Evolutionary conservation across 306 rosid species (phyloP), one percentile per base, ranked within the genome.

Genomic region (Oemleria cerasiformis): DNA sequence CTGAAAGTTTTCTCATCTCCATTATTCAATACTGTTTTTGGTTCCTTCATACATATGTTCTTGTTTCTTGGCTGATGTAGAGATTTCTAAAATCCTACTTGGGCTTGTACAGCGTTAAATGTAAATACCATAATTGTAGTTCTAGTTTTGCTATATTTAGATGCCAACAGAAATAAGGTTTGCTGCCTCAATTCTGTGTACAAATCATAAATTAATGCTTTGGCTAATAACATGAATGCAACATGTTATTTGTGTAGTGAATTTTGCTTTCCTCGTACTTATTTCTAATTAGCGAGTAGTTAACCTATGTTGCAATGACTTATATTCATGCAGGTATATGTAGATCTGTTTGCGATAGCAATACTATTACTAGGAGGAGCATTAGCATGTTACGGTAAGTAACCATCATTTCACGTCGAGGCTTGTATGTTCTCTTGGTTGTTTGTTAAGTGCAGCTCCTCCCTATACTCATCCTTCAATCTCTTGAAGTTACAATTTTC

Each of bases 381-480:
- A 47, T 75, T 94, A 62, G 96, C 95, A 17, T 89, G 88, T 78
- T 94, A 94, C 69, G 99, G 99, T 86, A 73, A 78, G 92, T 53
- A 62, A 60, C 71, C 64, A 21, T 53, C 69, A 51, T 61, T 68
- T 85, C 51, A 63, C 49, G 36, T 30, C 36, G 36, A 48, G 57
- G 43, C 77, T 43, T 48, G 11, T 78, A 70, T 67, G 74, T 72
- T 60, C 65, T 72, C 72, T 36, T 25, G 23, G n/a, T 2, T 40
- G 39, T 56, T 70, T 20, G n/a, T 6, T 16, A 70, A 53, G 9
- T 70, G 48, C 11, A 59, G 34, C 43, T 59, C 64, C 64, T 14
- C 64, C 6, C 21, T 59, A 34, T 4, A 15, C 64, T 54, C 41
- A 41, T 54, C 47, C 50, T 54, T 40, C 15, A 19, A 68, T 51